Base-by-base conservation (phyloP, 2,329 filamentous ascomycete genomes). In the Teratosphaeria nubilosa region DNA sequence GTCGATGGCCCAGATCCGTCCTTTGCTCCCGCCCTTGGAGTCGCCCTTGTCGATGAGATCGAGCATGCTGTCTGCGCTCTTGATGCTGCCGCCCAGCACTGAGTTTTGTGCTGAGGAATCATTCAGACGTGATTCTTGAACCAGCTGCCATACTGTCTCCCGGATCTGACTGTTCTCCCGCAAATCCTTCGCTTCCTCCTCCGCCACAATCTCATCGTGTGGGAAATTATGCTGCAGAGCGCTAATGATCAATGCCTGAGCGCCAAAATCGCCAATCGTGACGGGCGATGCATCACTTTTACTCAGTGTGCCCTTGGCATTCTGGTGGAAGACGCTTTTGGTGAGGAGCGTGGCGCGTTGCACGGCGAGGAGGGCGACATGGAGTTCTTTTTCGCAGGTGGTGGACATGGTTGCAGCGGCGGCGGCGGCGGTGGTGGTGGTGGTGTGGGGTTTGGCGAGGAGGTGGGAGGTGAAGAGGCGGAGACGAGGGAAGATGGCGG, bases 201-300 rank as follows among this genome's bases (percentile, higher is more conserved):
- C 94, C 65, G 89, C 94, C 50, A 99, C 90, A 63, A 99, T 88
- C 73, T 90, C 87, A 71, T 99, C 94, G 37, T 84, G 71, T 20
- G 94, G 94, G 78, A 99, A 99, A 75, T 88, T 90, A 75, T 89
- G 84, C 75, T 86, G 86, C 65, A 99, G 86, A 30, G 92, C 92
- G 58, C 86, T 82, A 70, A 97, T 96, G 75, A 99, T 96, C 64
- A 99, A 84, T 32, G 94, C 91, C 78, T 99, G 94, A 41, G 94
- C 95, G 70, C 94, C 94, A 74, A 96, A 97, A 77, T 99, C 94
- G 73, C 92, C 94, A 68, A 97, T 94, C 20, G 94, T 99, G 68
- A 99, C 94, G 64, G 94, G 94, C 10, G 91, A 96, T 72, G 90
- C 90, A 80, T 99, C 94, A 74, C 90, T 87, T 78, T 99, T 99